Conservation (phyloP, 257 asterid species). For the Dorcoceras hygrometricum region DNA sequence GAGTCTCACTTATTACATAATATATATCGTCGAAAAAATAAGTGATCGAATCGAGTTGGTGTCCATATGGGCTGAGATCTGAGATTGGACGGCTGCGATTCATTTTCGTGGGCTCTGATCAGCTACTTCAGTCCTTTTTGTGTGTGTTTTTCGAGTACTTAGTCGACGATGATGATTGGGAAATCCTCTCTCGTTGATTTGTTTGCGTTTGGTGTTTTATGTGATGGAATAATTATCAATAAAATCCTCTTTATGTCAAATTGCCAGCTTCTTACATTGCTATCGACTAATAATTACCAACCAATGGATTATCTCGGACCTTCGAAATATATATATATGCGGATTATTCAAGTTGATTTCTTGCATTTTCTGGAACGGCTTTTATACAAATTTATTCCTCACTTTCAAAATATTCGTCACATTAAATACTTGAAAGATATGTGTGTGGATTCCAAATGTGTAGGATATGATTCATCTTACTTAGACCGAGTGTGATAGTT, state of each 20-base stretch:
- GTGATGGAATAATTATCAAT: conserved; percentile 20
- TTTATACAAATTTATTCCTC: too few species aligned
- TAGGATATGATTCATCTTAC: too few species aligned
- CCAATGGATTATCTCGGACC: too few species aligned
- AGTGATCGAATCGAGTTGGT: background rate
- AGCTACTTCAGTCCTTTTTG: conserved; percentile 1
- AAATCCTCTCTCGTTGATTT: background rate
- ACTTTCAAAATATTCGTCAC: too few species aligned
- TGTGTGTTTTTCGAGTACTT: background rate
- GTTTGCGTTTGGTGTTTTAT: conserved; percentile 15
- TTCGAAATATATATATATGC: too few species aligned
- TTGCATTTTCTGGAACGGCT: too few species aligned
- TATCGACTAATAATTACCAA: too few species aligned
- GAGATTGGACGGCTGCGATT: conserved; percentile 24
- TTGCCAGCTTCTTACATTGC: too few species aligned
- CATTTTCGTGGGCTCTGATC: conserved; percentile 6
- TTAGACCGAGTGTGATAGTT: too few species aligned
- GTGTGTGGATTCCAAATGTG: too few species aligned
- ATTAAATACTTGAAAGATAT: too few species aligned
- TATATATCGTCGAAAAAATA: background rate
- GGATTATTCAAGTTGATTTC: too few species aligned
- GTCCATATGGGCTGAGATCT: conserved; percentile 35
- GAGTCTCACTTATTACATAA: background rate
- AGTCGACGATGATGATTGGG: background rate
- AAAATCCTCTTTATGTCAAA: background rate